Evolutionary conservation across 345 rosid genomes (phyloP), one percentile per base, ranked within the genome.

Genomic region (Citrus sinensis): DNA sequence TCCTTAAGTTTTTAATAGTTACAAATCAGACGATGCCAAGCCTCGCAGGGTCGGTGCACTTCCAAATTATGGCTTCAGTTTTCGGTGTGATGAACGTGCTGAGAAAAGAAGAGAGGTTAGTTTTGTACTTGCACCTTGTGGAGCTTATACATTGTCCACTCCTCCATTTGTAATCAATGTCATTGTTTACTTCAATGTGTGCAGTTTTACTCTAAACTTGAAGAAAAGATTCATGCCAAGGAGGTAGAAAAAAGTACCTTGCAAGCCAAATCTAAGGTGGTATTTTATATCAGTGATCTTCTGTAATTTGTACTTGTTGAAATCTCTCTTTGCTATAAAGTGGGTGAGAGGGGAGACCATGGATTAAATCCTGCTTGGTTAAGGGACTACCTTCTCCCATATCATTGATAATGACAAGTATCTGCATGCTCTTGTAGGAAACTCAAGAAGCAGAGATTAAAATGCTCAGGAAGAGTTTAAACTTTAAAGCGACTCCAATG

Each of bases 11-110:
- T 46, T 75, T 74, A 60, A 60, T 85, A 85, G 94, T 82, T 92
- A 93, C 64, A 83, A 80, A 22, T 82, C 85, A 71, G 92, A 85
- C 32, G 98, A 97, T 86, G 84, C 86, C 73, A 93, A 90, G 81
- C 78, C 93, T 85, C 88, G 82, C 20, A 91, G 76, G 87, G 83
- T 77, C 24, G 94, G 95, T 84, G 83, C 88, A 29, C 98, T 93
- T 86, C 99, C 99, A 70, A 94, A 90, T 70, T 97, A 97, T 73
- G 98, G 99, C 49, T 97, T 97, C 90, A 97, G 97, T 82, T 97
- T 97, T 77, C 92, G 83, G 87, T 97, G 99, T 82, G 94, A 90
- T 83, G 97, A 93, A 85, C 92, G 99, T 56, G 99, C 99, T 82
- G 99, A 97, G 82, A 97, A 92, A 89, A 89, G 99, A 78, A 94